These are phyloP conservation scores for Citrullus amarus DNA, from an alignment of 306 rosid species.

Conservation along the genomic window DNA sequence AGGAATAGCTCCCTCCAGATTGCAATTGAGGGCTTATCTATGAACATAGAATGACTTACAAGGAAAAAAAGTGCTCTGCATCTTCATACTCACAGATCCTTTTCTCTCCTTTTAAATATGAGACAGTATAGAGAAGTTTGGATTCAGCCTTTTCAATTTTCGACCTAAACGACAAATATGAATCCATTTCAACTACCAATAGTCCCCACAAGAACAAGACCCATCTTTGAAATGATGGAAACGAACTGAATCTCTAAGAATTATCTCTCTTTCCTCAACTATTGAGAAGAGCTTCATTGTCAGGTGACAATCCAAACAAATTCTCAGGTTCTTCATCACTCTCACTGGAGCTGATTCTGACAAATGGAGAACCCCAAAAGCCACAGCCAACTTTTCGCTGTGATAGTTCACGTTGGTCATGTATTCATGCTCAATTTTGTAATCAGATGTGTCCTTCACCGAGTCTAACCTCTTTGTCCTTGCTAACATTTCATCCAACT, in stretches of 20 bases:
- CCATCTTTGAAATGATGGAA: slow-evolving; percentile 56
- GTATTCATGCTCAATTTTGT: slow-evolving; percentile 9
- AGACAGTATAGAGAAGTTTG: neutral
- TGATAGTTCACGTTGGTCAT: slow-evolving; percentile 19
- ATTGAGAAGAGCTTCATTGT: slow-evolving; percentile 42
- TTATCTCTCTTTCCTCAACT: slow-evolving; percentile 39
- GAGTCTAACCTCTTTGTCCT: slow-evolving; percentile 18
- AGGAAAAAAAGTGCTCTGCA: neutral
- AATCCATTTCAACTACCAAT: slow-evolving; percentile 28
- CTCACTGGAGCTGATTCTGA: slow-evolving; percentile 45
- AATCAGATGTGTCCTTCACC: slow-evolving; percentile 3
- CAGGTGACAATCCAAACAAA: slow-evolving; percentile 41
- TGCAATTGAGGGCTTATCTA: neutral
- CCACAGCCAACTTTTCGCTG: slow-evolving; percentile 55
- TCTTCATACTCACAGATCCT: neutral
- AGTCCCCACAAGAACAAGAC: slow-evolving; percentile 45
- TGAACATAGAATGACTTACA: neutral
- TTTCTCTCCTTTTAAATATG: neutral
- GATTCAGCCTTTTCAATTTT: neutral
- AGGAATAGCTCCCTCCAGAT: no score
- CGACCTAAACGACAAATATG: neutral
- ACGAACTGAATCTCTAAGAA: slow-evolving; percentile 42
- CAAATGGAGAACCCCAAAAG: slow-evolving; percentile 36
- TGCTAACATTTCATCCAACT: slow-evolving; percentile 26
- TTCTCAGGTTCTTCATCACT: slow-evolving; percentile 61